These are phyloP conservation scores for Omphalotus olearius DNA, from an alignment of 1,284 basidiomycete genomes.

Conservation along the genomic window DNA sequence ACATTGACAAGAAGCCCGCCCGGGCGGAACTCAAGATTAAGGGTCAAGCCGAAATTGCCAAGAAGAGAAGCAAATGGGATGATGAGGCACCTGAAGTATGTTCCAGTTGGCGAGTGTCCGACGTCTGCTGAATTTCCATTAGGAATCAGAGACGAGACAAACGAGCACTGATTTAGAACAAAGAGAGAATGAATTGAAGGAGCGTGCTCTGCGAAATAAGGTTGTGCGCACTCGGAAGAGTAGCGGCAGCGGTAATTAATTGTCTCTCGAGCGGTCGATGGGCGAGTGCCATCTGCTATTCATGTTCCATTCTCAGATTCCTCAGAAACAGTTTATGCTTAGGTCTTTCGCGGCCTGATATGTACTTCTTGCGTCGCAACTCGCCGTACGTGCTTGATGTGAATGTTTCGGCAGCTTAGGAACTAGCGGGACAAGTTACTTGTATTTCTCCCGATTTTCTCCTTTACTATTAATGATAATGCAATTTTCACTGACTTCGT, in stretches of 20 bases:
- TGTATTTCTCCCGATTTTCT: too few species aligned
- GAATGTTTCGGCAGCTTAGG: too few species aligned
- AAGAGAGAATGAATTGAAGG: conserved; percentile 72
- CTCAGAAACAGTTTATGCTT: conserved; percentile 3
- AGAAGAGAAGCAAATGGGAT: conserved; percentile 47
- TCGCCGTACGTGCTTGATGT: too few species aligned
- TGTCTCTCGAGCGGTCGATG: conserved; percentile 16
- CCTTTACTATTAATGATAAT: too few species aligned
- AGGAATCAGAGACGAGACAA: conserved; percentile 12
- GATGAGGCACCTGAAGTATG: conserved; percentile 30
- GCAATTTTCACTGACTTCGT: too few species aligned
- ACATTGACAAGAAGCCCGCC: conserved; percentile 24
- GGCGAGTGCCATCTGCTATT: neutral
- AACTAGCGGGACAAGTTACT: too few species aligned
- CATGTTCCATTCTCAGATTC: neutral
- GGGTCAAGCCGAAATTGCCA: conserved; percentile 57
- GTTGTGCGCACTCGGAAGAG: conserved; percentile 67
- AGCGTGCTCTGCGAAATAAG: conserved; percentile 74
- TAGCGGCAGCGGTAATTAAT: conserved; percentile 15
- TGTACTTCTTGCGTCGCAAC: neutral
- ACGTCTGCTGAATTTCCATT: conserved; percentile 10
- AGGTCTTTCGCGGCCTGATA: neutral
- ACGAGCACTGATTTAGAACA: conserved; percentile 44
- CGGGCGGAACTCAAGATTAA: conserved; percentile 61
- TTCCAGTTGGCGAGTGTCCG: neutral